These are phyloP conservation scores for Sugiyamaella paludigena DNA, from an alignment of 1,139 yeast genomes.

Conservation along the genomic window DNA sequence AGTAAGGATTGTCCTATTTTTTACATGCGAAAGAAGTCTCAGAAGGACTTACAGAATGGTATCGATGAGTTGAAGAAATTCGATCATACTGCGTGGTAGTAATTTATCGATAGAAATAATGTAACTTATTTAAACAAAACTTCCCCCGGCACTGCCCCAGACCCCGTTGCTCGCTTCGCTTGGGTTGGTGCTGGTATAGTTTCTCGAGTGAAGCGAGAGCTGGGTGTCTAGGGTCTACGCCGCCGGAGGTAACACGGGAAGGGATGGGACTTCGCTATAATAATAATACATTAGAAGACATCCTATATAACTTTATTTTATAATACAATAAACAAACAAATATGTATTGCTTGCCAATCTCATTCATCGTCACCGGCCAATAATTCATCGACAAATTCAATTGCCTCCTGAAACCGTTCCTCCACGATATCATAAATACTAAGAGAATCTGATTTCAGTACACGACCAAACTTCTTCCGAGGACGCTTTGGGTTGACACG, in stretches of 20 bases:
- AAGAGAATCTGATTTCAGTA: conserved; percentile 61
- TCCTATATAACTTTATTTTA: conserved; percentile 1
- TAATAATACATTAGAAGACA: neutral
- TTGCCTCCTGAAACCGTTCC: conserved; percentile 81
- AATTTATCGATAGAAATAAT: neutral
- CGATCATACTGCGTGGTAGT: conserved; percentile 42
- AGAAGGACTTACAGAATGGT: conserved; percentile 74
- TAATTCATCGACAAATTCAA: conserved; percentile 77
- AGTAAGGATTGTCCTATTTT: conserved; percentile 97
- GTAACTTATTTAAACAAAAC: too few species aligned
- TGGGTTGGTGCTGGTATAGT: too few species aligned
- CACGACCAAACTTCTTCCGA: conserved; percentile 87
- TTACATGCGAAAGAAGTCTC: conserved; percentile 95
- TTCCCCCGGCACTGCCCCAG: neutral
- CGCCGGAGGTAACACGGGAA: too few species aligned
- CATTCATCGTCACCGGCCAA: conserved; percentile 44
- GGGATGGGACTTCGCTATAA: neutral
- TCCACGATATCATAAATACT: conserved; percentile 75
- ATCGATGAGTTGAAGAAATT: conserved; percentile 70
- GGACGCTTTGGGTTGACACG: conserved; percentile 65
- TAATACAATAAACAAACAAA: conserved; percentile 4
- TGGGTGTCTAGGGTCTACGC: too few species aligned
- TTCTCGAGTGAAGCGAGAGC: too few species aligned
- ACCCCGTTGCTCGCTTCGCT: neutral
- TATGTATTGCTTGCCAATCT: neutral